These are phyloP conservation scores for Simplicillium sp. DNA, from an alignment of 2,329 filamentous ascomycete genomes.

Conservation along the genomic window DNA sequence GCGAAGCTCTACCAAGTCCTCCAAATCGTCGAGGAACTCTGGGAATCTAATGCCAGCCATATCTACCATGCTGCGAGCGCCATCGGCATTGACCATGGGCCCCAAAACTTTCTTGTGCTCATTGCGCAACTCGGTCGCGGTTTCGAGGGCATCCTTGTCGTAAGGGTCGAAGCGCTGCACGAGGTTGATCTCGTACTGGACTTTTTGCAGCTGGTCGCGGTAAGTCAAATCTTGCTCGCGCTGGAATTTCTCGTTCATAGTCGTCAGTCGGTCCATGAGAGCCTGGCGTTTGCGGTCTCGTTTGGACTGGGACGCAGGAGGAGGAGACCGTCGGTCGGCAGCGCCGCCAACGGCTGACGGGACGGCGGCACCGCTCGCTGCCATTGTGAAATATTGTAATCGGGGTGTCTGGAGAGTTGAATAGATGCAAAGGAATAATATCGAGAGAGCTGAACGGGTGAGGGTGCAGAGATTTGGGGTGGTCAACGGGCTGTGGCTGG, in stretches of 20 bases:
- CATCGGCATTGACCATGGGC: constrained; percentile 26
- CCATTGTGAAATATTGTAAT: constrained; percentile 19
- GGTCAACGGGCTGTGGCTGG: no score
- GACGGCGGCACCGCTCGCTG: constrained; percentile 26
- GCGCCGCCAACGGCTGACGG: constrained; percentile 21
- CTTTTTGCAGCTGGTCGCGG: constrained; percentile 77
- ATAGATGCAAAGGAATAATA: not conserved
- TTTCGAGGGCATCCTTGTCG: constrained; percentile 59
- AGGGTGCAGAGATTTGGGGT: no score
- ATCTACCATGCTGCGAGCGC: constrained; percentile 49
- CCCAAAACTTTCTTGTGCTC: constrained; percentile 39
- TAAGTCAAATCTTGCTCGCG: constrained; percentile 77
- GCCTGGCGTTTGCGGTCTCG: constrained; percentile 82
- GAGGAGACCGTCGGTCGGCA: constrained; percentile 25
- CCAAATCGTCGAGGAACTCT: constrained; percentile 77
- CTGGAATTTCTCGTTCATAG: constrained; percentile 68
- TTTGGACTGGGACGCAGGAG: constrained; percentile 54
- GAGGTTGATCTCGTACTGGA: constrained; percentile 84
- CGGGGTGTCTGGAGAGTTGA: constrained; percentile 1
- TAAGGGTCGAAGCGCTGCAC: constrained; percentile 83
- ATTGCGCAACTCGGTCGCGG: constrained; percentile 54
- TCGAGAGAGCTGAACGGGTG: not conserved
- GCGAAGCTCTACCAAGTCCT: constrained; percentile 77
- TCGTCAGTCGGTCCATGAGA: constrained; percentile 68
- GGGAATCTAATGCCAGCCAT: constrained; percentile 79